Evolutionary conservation across 2,329 filamentous ascomycete genomes (phyloP).

Genomic region (Ascocoryne sarcoides): DNA sequence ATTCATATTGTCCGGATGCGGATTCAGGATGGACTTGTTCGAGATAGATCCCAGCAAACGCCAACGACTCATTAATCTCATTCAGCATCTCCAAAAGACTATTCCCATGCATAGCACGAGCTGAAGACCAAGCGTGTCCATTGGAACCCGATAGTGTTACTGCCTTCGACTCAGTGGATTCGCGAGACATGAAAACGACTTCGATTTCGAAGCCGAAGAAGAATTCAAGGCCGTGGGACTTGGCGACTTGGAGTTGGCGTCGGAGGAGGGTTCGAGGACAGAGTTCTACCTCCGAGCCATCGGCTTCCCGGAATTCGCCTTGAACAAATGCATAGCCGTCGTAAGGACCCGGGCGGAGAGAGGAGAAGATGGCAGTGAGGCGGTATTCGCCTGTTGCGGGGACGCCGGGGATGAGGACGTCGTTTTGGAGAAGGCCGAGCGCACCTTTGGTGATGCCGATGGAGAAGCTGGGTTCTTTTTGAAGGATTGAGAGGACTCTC

Average conservation of each 20-base stretch:
- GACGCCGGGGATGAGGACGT: slow-evolving; percentile 44
- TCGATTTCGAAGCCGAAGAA: slow-evolving; percentile 76
- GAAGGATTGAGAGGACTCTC: slow-evolving; percentile 39
- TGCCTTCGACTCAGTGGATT: slow-evolving; percentile 20
- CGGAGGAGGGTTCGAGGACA: slow-evolving; percentile 62
- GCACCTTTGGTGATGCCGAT: slow-evolving; percentile 57
- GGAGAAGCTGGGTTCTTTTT: slow-evolving; percentile 30
- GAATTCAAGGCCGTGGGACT: slow-evolving; percentile 45
- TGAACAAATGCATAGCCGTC: slow-evolving; percentile 57
- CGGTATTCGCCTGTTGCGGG: slow-evolving; percentile 56
- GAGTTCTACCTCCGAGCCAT: slow-evolving; percentile 39
- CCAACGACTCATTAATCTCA: slow-evolving; percentile 54
- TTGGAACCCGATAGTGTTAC: slow-evolving; percentile 41
- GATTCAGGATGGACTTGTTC: slow-evolving; percentile 70
- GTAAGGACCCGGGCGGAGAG: slow-evolving; percentile 49
- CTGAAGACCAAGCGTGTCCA: slow-evolving; percentile 63
- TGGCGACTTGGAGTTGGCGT: slow-evolving; percentile 42
- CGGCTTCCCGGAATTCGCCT: slow-evolving; percentile 53
- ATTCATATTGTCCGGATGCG: slow-evolving; percentile 67
- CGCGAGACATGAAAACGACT: slow-evolving; percentile 54
- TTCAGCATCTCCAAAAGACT: slow-evolving; percentile 50
- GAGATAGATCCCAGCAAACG: slow-evolving; percentile 52
- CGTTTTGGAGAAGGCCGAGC: slow-evolving; percentile 60
- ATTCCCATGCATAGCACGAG: slow-evolving; percentile 53
- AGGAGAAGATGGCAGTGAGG: slow-evolving; percentile 56